Percentiles rank a stretch among this genome's conserved stretches.
Conservation (phyloP, 352 stramenopile genomes). For the Phytophthora pisi region DNA sequence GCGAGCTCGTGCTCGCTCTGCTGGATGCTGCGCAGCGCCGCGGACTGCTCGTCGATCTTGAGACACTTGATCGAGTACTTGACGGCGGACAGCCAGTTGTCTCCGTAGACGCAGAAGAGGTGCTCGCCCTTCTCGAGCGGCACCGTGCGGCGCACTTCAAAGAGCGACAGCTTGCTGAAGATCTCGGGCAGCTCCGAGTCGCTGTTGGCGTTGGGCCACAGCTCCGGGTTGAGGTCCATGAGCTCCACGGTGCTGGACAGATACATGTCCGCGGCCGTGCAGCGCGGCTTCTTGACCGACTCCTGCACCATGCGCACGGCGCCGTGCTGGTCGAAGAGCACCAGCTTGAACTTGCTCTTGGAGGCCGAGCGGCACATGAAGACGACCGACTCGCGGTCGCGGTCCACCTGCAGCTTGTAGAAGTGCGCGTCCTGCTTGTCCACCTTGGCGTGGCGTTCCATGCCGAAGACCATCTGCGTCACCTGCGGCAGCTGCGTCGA, state of each 20-base stretch:
- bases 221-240: conserved; percentile 83
- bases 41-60: conserved; percentile 69
- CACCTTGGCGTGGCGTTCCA: conserved; percentile 74
- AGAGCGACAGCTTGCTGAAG: conserved; percentile 84
- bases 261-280: conserved; percentile 90
- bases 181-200: conserved; percentile 82
- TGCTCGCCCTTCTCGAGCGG: conserved; percentile 81
- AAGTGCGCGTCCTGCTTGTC: conserved; percentile 92
- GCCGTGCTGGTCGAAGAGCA: conserved; percentile 83
- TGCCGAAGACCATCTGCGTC: conserved; percentile 70
- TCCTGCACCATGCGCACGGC: conserved; percentile 87
- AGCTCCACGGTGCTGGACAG: conserved; percentile 85
- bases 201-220: conserved; percentile 66
- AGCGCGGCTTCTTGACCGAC: conserved; percentile 74
- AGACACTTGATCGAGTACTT: conserved; percentile 90
- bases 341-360: conserved; percentile 91
- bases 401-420: conserved; percentile 78
- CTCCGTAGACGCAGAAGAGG: conserved; percentile 88
- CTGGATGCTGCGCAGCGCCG: conserved; percentile 69
- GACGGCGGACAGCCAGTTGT: conserved; percentile 89
- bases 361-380: conserved; percentile 81
- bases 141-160: conserved; percentile 84
- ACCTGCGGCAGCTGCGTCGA: conserved; percentile 61
- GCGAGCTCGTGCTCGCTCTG: conserved; percentile 77
- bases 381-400: conserved; percentile 76